A percentile compares a stretch with the other conserved stretches of the same genome.
Evolutionary conservation across 768 basidiomycete genomes (phyloP).

Genomic region (Hericium alpestre): DNA sequence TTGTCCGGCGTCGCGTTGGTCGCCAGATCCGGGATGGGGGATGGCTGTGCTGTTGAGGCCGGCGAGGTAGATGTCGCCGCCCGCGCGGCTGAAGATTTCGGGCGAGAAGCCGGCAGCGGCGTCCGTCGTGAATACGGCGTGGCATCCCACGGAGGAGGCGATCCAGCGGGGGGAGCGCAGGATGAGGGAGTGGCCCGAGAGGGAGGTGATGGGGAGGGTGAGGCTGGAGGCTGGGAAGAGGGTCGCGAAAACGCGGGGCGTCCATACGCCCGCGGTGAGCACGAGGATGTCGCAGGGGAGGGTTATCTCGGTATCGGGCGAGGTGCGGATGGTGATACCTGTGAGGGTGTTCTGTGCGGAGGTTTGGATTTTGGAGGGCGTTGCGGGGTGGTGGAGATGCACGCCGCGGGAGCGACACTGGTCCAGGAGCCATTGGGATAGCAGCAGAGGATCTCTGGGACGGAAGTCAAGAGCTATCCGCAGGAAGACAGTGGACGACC

Average conservation of each 20-base stretch:
- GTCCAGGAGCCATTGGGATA: slow-evolving; percentile 23
- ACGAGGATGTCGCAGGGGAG: slow-evolving; percentile 23
- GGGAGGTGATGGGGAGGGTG: slow-evolving; percentile 18
- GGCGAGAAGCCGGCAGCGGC: slow-evolving; percentile 18
- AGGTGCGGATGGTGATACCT: slow-evolving; percentile 1
- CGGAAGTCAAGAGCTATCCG: background rate
- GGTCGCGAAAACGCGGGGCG: slow-evolving; percentile 21
- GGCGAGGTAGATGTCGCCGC: slow-evolving; percentile 23
- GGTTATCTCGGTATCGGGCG: slow-evolving; percentile 5
- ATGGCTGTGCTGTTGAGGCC: slow-evolving; percentile 19
- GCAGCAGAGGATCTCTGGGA: slow-evolving; percentile 18
- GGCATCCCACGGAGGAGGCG: slow-evolving; percentile 12
- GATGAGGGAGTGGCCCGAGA: slow-evolving; percentile 21
- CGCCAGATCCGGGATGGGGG: slow-evolving; percentile 18
- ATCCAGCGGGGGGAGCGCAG: slow-evolving; percentile 18
- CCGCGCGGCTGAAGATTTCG: slow-evolving; percentile 22
- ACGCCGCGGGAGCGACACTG: slow-evolving; percentile 18
- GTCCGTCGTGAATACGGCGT: slow-evolving; percentile 23
- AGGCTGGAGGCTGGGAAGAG: slow-evolving; percentile 21
- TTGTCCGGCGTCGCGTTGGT: slow-evolving; percentile 9
- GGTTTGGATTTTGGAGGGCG: slow-evolving; percentile 11
- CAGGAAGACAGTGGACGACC: slow-evolving; percentile 3
- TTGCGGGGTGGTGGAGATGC: slow-evolving; percentile 17
- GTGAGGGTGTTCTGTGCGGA: slow-evolving; percentile 10
- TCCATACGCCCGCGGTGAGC: slow-evolving; percentile 28